Evolutionary conservation across 192 early-diverging fungal species (phyloP).

Genomic region (Gryganskiella cystojenkinii): DNA sequence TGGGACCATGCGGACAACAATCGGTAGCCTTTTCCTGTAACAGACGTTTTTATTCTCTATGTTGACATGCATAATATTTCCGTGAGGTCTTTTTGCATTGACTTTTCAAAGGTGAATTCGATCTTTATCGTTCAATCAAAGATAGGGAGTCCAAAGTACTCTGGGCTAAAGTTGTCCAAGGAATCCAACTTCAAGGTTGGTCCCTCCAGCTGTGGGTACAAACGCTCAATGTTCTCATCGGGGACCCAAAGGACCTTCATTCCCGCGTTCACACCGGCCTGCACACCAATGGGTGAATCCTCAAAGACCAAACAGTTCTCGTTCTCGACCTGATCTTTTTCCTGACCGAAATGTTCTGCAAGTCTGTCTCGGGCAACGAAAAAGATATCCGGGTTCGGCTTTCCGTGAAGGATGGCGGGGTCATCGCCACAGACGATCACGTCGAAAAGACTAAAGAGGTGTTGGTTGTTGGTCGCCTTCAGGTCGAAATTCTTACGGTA

Average conservation of each 20-base stretch:
- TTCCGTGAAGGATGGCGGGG: slow-evolving; percentile 76
- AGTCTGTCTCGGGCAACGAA: slow-evolving; percentile 69
- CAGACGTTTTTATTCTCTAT: no score
- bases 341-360: slow-evolving; percentile 36
- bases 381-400: slow-evolving; percentile 95
- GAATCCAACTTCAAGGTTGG: slow-evolving; percentile 69
- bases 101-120: no score
- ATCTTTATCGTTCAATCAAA: slow-evolving; percentile 28
- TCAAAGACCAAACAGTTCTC: slow-evolving; percentile 92
- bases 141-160: slow-evolving; percentile 68
- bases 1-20: no score
- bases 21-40: no score
- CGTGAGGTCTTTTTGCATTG: no score
- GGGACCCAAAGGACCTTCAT: slow-evolving; percentile 95
- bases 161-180: slow-evolving; percentile 76
- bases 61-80: no score
- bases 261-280: slow-evolving; percentile 82
- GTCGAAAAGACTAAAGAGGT: slow-evolving; percentile 85
- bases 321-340: slow-evolving; percentile 60
- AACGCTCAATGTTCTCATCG: slow-evolving; percentile 67
- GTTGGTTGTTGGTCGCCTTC: slow-evolving; percentile 77
- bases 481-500: slow-evolving; percentile 75
- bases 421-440: slow-evolving; percentile 92
- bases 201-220: slow-evolving; percentile 54
- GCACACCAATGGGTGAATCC: slow-evolving; percentile 84